Evolutionary conservation across 352 stramenopile species (phyloP).

Genomic region (Pilasporangium apinafurcum): DNA sequence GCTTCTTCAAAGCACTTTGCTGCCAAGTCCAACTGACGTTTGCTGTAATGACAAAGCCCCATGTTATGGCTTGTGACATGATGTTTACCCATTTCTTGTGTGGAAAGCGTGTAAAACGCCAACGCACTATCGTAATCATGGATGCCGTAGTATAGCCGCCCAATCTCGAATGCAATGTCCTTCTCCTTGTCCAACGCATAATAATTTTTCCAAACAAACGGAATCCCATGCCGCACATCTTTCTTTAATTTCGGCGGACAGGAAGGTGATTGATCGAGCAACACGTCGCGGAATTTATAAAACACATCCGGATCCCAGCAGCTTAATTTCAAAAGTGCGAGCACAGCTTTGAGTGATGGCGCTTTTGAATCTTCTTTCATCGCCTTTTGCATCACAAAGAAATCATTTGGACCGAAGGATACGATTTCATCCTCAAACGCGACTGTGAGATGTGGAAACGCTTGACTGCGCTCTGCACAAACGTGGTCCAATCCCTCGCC

Average conservation of each 20-base stretch:
- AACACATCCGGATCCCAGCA: constrained; percentile 94
- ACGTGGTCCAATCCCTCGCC: constrained; percentile 51
- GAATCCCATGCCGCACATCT: constrained; percentile 85
- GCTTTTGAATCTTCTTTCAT: constrained; percentile 78
- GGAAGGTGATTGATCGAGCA: constrained; percentile 82
- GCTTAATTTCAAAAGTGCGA: constrained; percentile 89
- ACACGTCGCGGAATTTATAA: constrained; percentile 92
- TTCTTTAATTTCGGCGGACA: constrained; percentile 54
- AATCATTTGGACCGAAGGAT: constrained; percentile 91
- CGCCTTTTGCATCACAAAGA: constrained; percentile 92
- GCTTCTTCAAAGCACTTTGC: constrained; percentile 67
- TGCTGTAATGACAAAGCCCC: constrained; percentile 92
- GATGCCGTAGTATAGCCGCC: constrained; percentile 90
- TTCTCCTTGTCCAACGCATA: constrained; percentile 92
- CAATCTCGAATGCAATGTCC: constrained; percentile 89
- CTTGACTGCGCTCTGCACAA: constrained; percentile 43
- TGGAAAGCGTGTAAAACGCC: constrained; percentile 84
- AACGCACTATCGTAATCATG: constrained; percentile 89
- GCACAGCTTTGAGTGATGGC: constrained; percentile 80
- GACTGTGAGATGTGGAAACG: constrained; percentile 60
- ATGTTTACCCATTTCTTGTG: constrained; percentile 89
- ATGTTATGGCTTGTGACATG: constrained; percentile 96
- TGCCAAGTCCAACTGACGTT: constrained; percentile 58
- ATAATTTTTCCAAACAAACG: constrained; percentile 88
- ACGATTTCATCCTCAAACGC: constrained; percentile 87